Conservation (phyloP, 2,329 filamentous ascomycete genomes). For the Aspergillus quadrilineatus region DNA sequence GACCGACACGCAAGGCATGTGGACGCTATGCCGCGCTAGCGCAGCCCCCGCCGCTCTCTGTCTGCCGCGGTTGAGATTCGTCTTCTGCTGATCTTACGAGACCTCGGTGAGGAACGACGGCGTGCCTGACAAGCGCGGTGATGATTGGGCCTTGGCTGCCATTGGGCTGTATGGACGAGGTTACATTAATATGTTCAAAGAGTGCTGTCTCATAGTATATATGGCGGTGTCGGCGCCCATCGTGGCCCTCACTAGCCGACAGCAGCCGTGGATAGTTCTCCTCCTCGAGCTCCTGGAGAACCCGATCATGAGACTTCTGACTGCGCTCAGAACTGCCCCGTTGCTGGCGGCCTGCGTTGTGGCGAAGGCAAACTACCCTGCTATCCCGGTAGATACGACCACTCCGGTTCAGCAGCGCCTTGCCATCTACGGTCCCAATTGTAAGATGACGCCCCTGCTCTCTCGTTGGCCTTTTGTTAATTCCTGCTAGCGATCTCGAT, state of each 20-base stretch:
- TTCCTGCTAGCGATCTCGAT: slow-evolving; percentile 48
- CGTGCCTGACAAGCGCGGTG: background rate
- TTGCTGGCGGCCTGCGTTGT: slow-evolving; percentile 26
- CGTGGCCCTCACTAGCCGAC: background rate
- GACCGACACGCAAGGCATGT: background rate
- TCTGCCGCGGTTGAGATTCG: background rate
- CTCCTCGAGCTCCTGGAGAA: background rate
- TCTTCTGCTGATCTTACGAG: background rate
- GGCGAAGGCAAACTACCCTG: slow-evolving; percentile 43
- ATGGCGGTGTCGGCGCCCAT: background rate
- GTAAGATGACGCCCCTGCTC: slow-evolving; percentile 33
- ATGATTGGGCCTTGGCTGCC: background rate
- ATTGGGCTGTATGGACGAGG: background rate
- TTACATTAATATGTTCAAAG: background rate
- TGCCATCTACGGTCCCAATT: slow-evolving; percentile 50
- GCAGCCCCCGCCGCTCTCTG: background rate
- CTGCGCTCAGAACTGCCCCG: slow-evolving; percentile 25
- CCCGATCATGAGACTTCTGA: background rate
- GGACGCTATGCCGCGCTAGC: background rate
- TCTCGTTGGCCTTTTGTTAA: background rate
- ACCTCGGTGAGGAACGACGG: background rate
- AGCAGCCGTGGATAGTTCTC: background rate
- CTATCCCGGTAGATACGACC: slow-evolving; percentile 50
- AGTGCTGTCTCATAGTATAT: background rate
- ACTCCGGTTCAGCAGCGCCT: slow-evolving; percentile 57